phyloP scores from a whole-genome alignment of 2,329 filamentous ascomycete species.

The Nemania serpens region DNA sequence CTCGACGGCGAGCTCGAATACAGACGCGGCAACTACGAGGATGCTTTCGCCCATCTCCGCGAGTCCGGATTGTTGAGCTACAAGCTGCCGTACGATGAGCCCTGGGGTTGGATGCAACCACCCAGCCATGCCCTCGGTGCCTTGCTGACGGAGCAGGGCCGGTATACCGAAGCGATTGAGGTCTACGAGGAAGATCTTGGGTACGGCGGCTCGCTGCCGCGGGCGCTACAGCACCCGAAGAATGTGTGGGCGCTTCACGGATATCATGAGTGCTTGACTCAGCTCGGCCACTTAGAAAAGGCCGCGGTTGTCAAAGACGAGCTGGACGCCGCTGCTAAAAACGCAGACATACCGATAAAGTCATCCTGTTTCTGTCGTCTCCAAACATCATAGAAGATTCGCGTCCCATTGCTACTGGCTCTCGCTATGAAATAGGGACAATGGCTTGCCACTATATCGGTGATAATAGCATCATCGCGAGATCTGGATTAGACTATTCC shows the following conservation, averaged over 20 bases:
- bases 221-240: slow-evolving; percentile 69
- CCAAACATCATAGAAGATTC: background rate
- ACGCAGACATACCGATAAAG: slow-evolving; percentile 40
- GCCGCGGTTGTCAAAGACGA: slow-evolving; percentile 39
- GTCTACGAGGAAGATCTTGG: slow-evolving; percentile 68
- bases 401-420: background rate
- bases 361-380: slow-evolving; percentile 46
- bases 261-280: slow-evolving; percentile 69
- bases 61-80: slow-evolving; percentile 65
- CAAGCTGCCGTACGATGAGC: slow-evolving; percentile 70
- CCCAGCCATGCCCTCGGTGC: slow-evolving; percentile 73
- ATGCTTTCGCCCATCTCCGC: slow-evolving; percentile 64
- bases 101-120: slow-evolving; percentile 82
- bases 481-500: background rate
- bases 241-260: slow-evolving; percentile 80
- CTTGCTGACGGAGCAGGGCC: slow-evolving; percentile 68
- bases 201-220: slow-evolving; percentile 61
- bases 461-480: background rate
- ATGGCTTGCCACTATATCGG: background rate
- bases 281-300: slow-evolving; percentile 52
- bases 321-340: slow-evolving; percentile 33
- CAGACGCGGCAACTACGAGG: slow-evolving; percentile 60
- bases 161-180: slow-evolving; percentile 57
- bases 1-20: slow-evolving; percentile 76
- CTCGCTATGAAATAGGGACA: background rate